A percentile compares a stretch with the other conserved stretches of the same genome.
Evolutionary conservation across 345 rosid species (phyloP).

Genomic region (Gossypium stocksii): DNA sequence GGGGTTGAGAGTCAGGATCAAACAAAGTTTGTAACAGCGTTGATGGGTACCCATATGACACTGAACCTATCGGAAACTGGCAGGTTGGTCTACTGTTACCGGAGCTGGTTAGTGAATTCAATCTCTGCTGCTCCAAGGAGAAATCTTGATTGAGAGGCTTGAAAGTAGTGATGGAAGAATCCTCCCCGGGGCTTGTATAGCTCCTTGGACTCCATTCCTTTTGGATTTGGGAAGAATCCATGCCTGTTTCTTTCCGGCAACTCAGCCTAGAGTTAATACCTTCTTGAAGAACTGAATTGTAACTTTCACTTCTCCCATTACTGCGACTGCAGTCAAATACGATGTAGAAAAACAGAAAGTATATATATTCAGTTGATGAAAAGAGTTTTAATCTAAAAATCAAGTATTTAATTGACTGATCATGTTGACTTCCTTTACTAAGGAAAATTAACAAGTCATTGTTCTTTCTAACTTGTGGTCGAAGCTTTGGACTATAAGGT

Average conservation of each 20-base stretch:
- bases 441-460: not conserved
- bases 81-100: slow-evolving; percentile 23
- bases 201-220: slow-evolving; percentile 39
- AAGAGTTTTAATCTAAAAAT: not conserved
- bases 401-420: slow-evolving; percentile 7
- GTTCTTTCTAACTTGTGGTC: slow-evolving; percentile 15
- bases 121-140: slow-evolving; percentile 16
- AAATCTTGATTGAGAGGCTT: slow-evolving; percentile 32
- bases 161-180: slow-evolving; percentile 27
- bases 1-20: slow-evolving; percentile 33
- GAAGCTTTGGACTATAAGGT: slow-evolving; percentile 21
- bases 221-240: slow-evolving; percentile 30
- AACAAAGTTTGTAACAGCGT: slow-evolving; percentile 39
- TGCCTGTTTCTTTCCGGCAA: slow-evolving; percentile 1
- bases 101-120: slow-evolving; percentile 26
- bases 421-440: slow-evolving; percentile 22
- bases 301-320: slow-evolving; percentile 29
- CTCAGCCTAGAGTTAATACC: slow-evolving; percentile 43
- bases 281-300: slow-evolving; percentile 41
- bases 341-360: not conserved
- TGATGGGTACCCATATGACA: slow-evolving; percentile 35
- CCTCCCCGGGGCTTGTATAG: slow-evolving; percentile 22
- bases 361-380: not conserved
- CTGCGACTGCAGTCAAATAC: slow-evolving; percentile 21
- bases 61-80: slow-evolving; percentile 24